phyloP scores from a whole-genome alignment of 345 rosid species.

The Syzygium grande region DNA sequence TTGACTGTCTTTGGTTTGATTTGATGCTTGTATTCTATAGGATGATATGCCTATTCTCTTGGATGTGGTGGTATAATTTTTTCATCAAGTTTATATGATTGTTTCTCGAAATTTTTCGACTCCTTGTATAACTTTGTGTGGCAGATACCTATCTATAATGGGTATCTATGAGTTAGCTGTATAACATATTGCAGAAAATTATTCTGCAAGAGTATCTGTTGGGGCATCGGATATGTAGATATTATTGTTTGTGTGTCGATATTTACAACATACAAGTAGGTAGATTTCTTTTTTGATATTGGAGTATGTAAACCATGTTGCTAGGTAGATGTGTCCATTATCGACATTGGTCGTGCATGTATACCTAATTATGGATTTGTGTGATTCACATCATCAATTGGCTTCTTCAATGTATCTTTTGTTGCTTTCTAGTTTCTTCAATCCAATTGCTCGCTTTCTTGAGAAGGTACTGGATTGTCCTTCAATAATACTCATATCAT shows the following conservation, averaged over 20 bases:
- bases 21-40: not conserved
- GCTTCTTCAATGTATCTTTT: not conserved
- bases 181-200: not conserved
- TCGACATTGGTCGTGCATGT: not conserved
- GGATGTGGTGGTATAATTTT: not conserved
- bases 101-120: not conserved
- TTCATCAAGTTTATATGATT: not conserved
- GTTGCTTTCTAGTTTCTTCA: not conserved
- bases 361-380: not conserved
- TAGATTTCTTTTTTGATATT: not conserved
- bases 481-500: not conserved
- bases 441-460: not conserved
- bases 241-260: not conserved
- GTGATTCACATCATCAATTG: not conserved
- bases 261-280: not conserved
- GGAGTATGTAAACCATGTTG: not conserved
- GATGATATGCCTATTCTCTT: not conserved
- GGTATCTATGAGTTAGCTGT: not conserved
- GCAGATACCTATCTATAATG: not conserved
- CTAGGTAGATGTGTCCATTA: not conserved
- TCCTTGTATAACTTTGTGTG: not conserved
- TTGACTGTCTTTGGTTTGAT: not conserved
- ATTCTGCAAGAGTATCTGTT: not conserved
- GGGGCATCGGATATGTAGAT: not conserved
- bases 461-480: not conserved